phyloP scores from a whole-genome alignment of 192 early-diverging fungal species.

The Dimargaris cristalligena region DNA sequence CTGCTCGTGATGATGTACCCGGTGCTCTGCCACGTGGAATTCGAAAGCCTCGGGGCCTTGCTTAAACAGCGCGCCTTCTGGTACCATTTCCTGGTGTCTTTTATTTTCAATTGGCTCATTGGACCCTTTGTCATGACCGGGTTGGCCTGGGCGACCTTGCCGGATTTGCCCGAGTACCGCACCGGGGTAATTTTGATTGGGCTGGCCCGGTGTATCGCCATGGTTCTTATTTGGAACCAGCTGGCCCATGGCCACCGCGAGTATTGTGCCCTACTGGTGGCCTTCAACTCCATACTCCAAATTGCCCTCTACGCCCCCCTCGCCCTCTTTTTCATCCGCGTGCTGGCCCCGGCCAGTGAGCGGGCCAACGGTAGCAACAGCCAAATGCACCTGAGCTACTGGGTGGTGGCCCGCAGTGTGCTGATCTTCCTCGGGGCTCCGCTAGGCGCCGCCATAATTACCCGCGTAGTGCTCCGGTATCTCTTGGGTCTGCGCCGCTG shows the following conservation, averaged over 20 bases:
- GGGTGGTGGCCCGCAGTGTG: conserved; percentile 34
- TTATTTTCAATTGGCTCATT: conserved; percentile 48
- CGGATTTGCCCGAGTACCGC: conserved; percentile 45
- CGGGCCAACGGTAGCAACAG: neutral
- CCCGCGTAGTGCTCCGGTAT: conserved; percentile 23
- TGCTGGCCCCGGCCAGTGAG: conserved; percentile 23
- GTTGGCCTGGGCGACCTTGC: conserved; percentile 46
- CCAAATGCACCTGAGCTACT: conserved; percentile 27
- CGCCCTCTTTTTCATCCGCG: conserved; percentile 35
- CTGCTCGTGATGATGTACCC: conserved; percentile 60
- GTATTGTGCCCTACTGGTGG: conserved; percentile 52
- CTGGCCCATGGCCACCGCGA: conserved; percentile 45
- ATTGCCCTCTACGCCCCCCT: conserved; percentile 42
- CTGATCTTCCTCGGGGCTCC: conserved; percentile 53
- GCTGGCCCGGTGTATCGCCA: conserved; percentile 49
- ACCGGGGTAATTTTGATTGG: conserved; percentile 36
- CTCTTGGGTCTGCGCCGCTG: conserved; percentile 19
- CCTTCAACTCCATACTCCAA: conserved; percentile 50
- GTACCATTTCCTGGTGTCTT: conserved; percentile 34
- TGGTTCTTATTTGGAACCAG: conserved; percentile 64
- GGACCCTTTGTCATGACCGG: conserved; percentile 47
- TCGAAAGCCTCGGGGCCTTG: conserved; percentile 25
- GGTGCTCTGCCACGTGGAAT: conserved; percentile 41
- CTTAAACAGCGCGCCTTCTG: conserved; percentile 26
- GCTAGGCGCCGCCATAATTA: conserved; percentile 36